phyloP scores from a whole-genome alignment of 1,139 yeast genomes.

The Hyphopichia khmerensis region DNA sequence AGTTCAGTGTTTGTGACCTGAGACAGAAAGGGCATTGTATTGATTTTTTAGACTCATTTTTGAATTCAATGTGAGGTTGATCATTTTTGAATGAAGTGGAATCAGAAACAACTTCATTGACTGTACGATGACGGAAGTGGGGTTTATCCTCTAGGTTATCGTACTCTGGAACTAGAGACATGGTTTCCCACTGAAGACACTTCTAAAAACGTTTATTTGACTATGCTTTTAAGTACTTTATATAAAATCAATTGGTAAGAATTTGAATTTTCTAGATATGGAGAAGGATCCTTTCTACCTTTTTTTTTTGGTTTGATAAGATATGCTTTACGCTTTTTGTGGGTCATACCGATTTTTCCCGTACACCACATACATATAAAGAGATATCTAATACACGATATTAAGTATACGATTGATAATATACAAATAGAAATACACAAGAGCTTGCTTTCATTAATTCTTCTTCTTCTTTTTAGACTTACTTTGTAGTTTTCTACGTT shows the following conservation, averaged over 20 bases:
- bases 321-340: no score
- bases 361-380: conserved; percentile 1
- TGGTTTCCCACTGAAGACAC: not conserved
- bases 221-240: no score
- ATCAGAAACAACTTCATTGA: not conserved
- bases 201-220: no score
- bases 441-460: no score
- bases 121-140: no score
- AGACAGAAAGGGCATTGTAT: conserved; percentile 15
- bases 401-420: no score
- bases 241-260: no score
- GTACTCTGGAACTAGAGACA: conserved; percentile 1
- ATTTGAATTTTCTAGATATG: no score
- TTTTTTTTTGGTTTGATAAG: no score
- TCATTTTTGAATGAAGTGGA: not conserved
- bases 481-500: conserved; percentile 28
- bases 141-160: no score
- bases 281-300: no score
- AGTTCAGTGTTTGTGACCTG: conserved; percentile 6
- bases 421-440: not conserved
- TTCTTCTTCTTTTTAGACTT: conserved; percentile 1
- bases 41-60: not conserved
- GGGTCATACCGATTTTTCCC: not conserved
- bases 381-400: no score
- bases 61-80: not conserved